Base-by-base conservation (phyloP, 352 stramenopile species). In the Globisporangium nodosum region DNA sequence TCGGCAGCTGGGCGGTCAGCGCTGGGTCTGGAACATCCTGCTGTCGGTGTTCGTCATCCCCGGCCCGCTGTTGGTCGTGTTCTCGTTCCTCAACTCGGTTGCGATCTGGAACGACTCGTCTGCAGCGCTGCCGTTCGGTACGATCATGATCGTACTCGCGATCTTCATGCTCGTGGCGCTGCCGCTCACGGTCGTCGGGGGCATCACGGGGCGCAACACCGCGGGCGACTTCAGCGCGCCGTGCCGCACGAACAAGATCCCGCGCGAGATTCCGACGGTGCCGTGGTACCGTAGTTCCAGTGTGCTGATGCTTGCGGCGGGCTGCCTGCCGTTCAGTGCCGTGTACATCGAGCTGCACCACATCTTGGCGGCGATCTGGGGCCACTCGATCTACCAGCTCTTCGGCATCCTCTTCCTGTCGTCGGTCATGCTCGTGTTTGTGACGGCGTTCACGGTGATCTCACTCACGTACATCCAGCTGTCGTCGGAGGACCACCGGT, bases 291-390 rank as follows among this genome's bases (percentile, higher is more conserved):
- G 88, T 42, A 82, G 74, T 48, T 78, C 87, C 6, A 55, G 76
- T 7, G 65, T 95, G 49, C 83, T 98, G 64, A 84, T 98, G 60
- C 54, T 98, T 52, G 87, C 97, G 42, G 94, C 95, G 5, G 96
- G 96, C 18, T 98, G 98, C 63, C 78, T 99, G 47, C 96, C 96
- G 33, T 99, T 99, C 75, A 98, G 88, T 37, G 95, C 96, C 15
- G 98, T 99, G 62, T 99, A 98, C 85, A 98, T 99, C 66, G 96
- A 99, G 73, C 75, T 99, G 59, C 94, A 99, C 69, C 98, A 98
- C 85, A 98, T 99, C 54, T 98, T 99, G 62, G 93, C 90, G 18
- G 92, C 93, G 47, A 98, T 99, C 60, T 99, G 96, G 96, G 96
- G 96, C 55, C 96, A 99, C 69, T 96, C 97, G 74, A 97, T 98